Conservation (phyloP, 306 rosid species). For the Begonia loranthoides region DNA sequence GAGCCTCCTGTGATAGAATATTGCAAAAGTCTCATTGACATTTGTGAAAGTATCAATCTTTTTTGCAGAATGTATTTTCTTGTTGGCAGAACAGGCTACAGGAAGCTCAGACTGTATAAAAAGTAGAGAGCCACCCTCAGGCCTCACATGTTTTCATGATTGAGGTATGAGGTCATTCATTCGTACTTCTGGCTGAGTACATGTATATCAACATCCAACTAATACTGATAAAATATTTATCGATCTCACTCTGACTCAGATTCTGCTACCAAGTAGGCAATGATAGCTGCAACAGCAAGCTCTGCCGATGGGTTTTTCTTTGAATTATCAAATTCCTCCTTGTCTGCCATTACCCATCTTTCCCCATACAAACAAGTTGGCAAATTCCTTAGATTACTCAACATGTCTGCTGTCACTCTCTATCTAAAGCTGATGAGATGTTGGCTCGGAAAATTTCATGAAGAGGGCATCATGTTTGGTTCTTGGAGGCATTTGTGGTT, state of each 20-base stretch:
- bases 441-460: slow-evolving; percentile 9
- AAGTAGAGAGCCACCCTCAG: too few species aligned
- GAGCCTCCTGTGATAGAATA: too few species aligned
- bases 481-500: slow-evolving; percentile 43
- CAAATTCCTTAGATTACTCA: not conserved
- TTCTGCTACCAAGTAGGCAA: not conserved
- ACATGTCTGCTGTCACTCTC: not conserved
- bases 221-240: not conserved
- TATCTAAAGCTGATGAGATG: not conserved
- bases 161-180: too few species aligned
- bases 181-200: too few species aligned
- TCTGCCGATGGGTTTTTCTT: not conserved
- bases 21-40: too few species aligned
- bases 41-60: too few species aligned
- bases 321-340: not conserved
- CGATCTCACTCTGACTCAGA: not conserved
- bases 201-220: not conserved
- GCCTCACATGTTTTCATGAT: too few species aligned
- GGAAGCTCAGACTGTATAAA: too few species aligned
- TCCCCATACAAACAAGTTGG: not conserved
- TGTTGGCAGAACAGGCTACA: too few species aligned
- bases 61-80: too few species aligned
- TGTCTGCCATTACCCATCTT: not conserved
- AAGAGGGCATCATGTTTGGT: slow-evolving; percentile 28
- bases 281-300: not conserved